These are phyloP conservation scores for Beta corolliflora DNA, from an alignment of 179 eudicot species.

Conservation along the genomic window DNA sequence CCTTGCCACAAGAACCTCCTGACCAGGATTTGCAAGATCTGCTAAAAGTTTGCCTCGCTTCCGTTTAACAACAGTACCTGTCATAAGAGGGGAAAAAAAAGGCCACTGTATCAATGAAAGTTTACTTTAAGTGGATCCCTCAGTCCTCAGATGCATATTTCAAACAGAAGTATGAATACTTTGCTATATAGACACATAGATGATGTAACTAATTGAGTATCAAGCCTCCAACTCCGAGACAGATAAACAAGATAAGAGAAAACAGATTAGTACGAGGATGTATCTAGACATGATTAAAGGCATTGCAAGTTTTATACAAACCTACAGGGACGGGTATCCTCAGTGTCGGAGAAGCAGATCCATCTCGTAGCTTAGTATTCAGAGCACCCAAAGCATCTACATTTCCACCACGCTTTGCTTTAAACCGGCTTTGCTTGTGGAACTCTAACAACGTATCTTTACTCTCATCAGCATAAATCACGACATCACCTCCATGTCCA, in stretches of 20 bases:
- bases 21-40: conserved; percentile 80
- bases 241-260: neutral
- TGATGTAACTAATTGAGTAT: neutral
- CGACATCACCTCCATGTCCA: conserved; percentile 94
- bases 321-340: conserved; percentile 94
- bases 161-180: neutral
- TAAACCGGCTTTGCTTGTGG: conserved; percentile 65
- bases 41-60: conserved; percentile 90
- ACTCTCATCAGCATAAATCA: conserved; percentile 85
- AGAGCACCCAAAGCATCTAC: conserved; percentile 82
- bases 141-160: neutral
- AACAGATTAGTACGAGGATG: neutral
- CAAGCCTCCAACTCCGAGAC: neutral
- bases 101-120: neutral
- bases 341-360: conserved; percentile 70
- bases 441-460: conserved; percentile 80
- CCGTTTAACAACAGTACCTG: conserved; percentile 89
- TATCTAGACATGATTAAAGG: neutral
- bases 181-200: conserved; percentile 2
- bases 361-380: conserved; percentile 55
- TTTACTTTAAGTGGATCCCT: neutral
- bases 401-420: conserved; percentile 94
- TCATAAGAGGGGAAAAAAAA: conserved; percentile 20
- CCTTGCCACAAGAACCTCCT: conserved; percentile 92
- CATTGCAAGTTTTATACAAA: conserved; percentile 35